These are phyloP conservation scores for Tetrapyrgos nigripes DNA, from an alignment of 1,284 basidiomycete genomes.

Conservation along the genomic window DNA sequence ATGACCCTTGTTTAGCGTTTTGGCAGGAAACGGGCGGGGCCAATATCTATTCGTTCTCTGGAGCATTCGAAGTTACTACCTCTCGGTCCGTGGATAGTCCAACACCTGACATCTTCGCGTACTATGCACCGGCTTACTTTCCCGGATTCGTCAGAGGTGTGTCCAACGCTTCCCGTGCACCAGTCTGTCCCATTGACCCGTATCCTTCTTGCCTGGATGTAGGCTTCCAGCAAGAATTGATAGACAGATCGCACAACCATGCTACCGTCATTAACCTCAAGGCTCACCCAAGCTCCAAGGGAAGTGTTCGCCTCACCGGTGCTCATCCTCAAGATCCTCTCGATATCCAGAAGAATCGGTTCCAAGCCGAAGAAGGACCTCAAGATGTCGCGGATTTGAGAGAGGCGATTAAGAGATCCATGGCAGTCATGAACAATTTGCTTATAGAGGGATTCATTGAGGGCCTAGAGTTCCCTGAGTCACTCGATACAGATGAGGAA, in stretches of 20 bases:
- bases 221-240: conserved; percentile 29
- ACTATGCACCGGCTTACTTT: conserved; percentile 30
- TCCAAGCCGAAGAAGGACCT: conserved; percentile 29
- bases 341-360: conserved; percentile 35
- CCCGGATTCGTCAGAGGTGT: conserved; percentile 33
- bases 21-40: conserved; percentile 25
- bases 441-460: conserved; percentile 28
- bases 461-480: conserved; percentile 29
- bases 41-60: conserved; percentile 33
- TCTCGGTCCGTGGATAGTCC: conserved; percentile 24
- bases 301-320: conserved; percentile 34
- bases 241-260: conserved; percentile 24
- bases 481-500: conserved; percentile 28
- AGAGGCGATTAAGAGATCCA: conserved; percentile 31
- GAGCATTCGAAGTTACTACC: conserved; percentile 22
- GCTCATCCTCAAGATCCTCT: conserved; percentile 37
- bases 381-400: conserved; percentile 31
- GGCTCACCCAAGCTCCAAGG: conserved; percentile 33
- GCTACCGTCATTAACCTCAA: conserved; percentile 34
- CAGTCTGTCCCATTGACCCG: neutral
- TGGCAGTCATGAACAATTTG: conserved; percentile 25
- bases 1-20: conserved; percentile 33
- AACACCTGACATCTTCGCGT: conserved; percentile 34
- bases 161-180: neutral
- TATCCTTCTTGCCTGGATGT: neutral